Evolutionary conservation across 164 flowering plant genomes (phyloP).

Genomic region (Nymphaea colorata): DNA sequence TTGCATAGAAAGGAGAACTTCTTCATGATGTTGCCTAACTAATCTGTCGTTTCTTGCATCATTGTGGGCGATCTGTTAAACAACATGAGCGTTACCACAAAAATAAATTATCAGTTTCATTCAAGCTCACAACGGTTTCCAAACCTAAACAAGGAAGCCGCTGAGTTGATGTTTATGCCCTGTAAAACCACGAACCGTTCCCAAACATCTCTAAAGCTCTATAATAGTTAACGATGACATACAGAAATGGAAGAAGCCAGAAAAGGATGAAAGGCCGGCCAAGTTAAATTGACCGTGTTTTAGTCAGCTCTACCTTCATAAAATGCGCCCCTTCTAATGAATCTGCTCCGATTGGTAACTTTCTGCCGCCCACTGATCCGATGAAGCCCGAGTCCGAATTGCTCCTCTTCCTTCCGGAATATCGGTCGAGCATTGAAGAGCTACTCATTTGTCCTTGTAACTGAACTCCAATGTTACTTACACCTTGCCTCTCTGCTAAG

Average conservation of each 20-base stretch:
- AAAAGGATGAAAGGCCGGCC: no score
- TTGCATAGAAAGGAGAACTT: conserved; percentile 31
- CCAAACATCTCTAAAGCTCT: no score
- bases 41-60: conserved; percentile 41
- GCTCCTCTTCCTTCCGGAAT: conserved; percentile 53
- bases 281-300: no score
- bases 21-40: conserved; percentile 49
- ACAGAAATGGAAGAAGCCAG: no score
- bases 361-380: conserved; percentile 40
- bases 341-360: conserved; percentile 35
- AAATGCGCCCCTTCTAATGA: conserved; percentile 44
- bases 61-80: conserved; percentile 42
- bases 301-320: conserved; percentile 40
- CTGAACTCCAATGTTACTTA: conserved; percentile 55
- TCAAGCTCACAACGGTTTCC: no score
- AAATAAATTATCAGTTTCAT: no score
- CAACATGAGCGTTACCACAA: no score
- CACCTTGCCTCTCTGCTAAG: conserved; percentile 42
- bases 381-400: conserved; percentile 55
- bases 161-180: no score
- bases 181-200: no score
- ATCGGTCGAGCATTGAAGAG: conserved; percentile 39
- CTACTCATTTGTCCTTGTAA: conserved; percentile 53
- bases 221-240: no score
- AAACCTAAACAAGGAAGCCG: no score